Evolutionary conservation across 805 yeast species (phyloP), one percentile per base, ranked within the genome.

Genomic region (Candida boleticola): DNA sequence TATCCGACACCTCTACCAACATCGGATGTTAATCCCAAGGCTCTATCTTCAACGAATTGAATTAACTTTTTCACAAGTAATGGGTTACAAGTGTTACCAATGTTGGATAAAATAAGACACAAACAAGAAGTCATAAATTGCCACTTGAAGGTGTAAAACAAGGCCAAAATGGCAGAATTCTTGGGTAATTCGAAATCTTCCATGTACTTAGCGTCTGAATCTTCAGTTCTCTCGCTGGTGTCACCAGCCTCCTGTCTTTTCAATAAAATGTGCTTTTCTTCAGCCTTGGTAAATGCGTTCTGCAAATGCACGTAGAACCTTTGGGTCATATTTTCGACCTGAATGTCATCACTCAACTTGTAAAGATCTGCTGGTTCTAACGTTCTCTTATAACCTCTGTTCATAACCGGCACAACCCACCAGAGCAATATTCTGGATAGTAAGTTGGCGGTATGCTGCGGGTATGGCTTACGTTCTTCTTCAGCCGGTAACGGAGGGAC

Each of bases 351-450:
- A 14, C 61, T 52, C 29, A 70, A 55, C 17, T 43, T 48, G 49
- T 47, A 85, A 49, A 85, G 56, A 60, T 86, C 93, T 37, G 76
- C 73, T 1, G 84, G 80, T 33, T 76, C 77, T 35, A 86, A 61
- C 0, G 90, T 83, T 54, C 93, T 71, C 58, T 79, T 82, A 59
- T 85, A 85, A 5, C 95, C 93, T 5, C 76, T 75, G 13, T 61
- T 63, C 68, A 86, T 61, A 31, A 85, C 51, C 0, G 89, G 89
- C 20, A 63, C 52, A 36, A 85, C 60, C 90, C 92, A 86, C 79
- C 82, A 73, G 57, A 84, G 80, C 51, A 80, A 76, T 0, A 70
- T 36, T 49, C 63, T 63, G 11, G 73, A 68, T 9, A 80, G 5
- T 22, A 60, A 31, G 40, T 73, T 73, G 13, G 73, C 66, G 10